These are phyloP conservation scores for Claviceps spartinae DNA, from an alignment of 2,329 filamentous ascomycete species.

Conservation along the genomic window DNA sequence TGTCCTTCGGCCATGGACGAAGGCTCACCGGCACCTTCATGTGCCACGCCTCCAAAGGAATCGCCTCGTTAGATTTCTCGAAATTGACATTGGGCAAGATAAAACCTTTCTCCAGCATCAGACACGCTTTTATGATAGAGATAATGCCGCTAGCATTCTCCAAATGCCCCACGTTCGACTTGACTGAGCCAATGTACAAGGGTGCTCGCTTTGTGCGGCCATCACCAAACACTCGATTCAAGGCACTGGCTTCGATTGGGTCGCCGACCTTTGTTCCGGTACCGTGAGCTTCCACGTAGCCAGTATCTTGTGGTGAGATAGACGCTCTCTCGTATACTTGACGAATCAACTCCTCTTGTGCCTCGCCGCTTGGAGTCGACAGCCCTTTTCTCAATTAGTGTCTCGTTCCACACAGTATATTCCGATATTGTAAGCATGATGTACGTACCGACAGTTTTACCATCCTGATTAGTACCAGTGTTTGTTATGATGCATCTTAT, in stretches of 20 bases:
- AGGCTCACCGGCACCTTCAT: slow-evolving; percentile 33
- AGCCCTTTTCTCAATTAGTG: slow-evolving; percentile 26
- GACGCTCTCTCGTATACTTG: slow-evolving; percentile 20
- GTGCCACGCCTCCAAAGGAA: slow-evolving; percentile 35
- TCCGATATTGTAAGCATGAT: background rate
- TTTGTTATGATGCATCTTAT: slow-evolving; percentile 37
- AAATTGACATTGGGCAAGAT: slow-evolving; percentile 38
- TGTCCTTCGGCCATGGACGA: slow-evolving; percentile 32
- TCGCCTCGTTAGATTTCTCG: slow-evolving; percentile 33
- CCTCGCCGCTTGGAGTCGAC: slow-evolving; percentile 38
- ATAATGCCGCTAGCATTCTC: slow-evolving; percentile 38
- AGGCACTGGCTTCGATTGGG: slow-evolving; percentile 37
- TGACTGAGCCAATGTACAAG: slow-evolving; percentile 33
- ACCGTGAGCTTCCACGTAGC: slow-evolving; percentile 37
- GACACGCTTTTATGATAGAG: slow-evolving; percentile 35
- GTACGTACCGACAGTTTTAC: slow-evolving; percentile 22
- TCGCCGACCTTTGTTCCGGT: slow-evolving; percentile 44
- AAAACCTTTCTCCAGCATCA: slow-evolving; percentile 37
- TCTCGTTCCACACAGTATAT: too few relatives aligned
- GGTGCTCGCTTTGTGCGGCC: slow-evolving; percentile 27
- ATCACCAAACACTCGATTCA: slow-evolving; percentile 28
- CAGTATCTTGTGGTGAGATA: slow-evolving; percentile 16
- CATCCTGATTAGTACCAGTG: slow-evolving; percentile 42
- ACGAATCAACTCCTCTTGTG: slow-evolving; percentile 30
- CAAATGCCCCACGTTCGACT: slow-evolving; percentile 38